Evolutionary conservation across 2,329 filamentous ascomycete genomes (phyloP), one percentile per base, ranked within the genome.

Genomic region (Penicillium sumatraense): DNA sequence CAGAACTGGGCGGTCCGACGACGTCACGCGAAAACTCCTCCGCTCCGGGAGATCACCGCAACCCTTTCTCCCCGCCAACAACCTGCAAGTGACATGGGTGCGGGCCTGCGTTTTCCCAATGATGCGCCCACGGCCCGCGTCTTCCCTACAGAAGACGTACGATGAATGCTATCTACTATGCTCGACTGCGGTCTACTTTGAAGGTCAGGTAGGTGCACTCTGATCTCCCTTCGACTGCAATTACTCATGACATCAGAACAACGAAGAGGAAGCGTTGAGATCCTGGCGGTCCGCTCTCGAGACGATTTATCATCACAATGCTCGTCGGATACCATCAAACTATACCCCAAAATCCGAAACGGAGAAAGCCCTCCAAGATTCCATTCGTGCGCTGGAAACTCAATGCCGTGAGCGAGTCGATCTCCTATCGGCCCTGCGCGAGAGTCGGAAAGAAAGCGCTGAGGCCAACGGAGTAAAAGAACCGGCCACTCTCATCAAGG

Each of bases 371-470:
- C 77, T 98, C 53, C 83, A 90, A 51, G 89, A 95, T 53, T 96
- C 92, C 46, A 77, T 98, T 57, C 85, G 86, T 55, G 84, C 92
- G 67, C 83, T 98, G 68, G 92, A 98, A 71, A 72, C 93, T 59
- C 93, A 97, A 75, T 97, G 93, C 75, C 93, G 95, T 73, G 93
- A 98, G 75, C 85, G 93, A 46, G 91, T 97, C 48, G 91, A 96
- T 70, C 80, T 98, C 29, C 81, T 98, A 6, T 89, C 95, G 69
- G 89, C 93, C 6, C 78, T 98, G 54, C 85, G 87, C 57, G 80
- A 89, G 60, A 89, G 85, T 65, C 78, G 84, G 27, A 77, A 81
- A 58, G 84, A 86, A 36, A 60, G 57, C 2, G 50, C 56, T 45
- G 67, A 65, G 61, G 60, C 61, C 49, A 61, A 66, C 56, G 50